phyloP scores from a whole-genome alignment of 257 asterid genomes.

The Solanum sejunctum region DNA sequence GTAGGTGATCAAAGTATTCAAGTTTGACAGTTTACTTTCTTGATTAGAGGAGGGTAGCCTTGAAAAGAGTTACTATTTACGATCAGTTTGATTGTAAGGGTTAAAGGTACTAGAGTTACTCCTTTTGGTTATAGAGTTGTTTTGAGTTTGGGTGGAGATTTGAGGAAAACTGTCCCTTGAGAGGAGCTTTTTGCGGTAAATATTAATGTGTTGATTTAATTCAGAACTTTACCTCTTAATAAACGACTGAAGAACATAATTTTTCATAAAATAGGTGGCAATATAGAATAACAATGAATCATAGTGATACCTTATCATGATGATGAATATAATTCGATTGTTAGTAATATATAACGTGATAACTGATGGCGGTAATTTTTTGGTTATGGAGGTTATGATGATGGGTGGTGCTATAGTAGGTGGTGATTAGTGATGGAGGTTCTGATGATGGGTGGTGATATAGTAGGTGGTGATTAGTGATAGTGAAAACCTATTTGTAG shows the following conservation, averaged over 20 bases:
- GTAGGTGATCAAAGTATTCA: no score
- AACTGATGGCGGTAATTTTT: not conserved
- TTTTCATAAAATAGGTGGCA: not conserved
- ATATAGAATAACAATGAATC: not conserved
- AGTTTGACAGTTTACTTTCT: no score
- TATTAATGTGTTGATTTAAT: no score
- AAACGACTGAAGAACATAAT: no score
- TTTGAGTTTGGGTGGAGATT: no score
- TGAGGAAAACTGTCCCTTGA: no score
- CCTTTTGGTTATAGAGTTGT: no score
- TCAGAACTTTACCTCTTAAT: no score
- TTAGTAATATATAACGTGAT: not conserved
- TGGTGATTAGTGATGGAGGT: not conserved
- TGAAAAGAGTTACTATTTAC: no score
- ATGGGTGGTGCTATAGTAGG: not conserved
- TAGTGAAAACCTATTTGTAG: not conserved
- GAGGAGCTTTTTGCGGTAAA: no score
- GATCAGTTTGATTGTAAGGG: not conserved
- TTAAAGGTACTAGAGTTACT: not conserved
- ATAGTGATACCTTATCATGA: not conserved
- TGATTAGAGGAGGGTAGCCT: no score
- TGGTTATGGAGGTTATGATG: not conserved
- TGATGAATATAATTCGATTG: not conserved
- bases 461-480: not conserved
- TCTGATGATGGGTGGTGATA: not conserved